Evolutionary conservation across 208 protist genomes (phyloP).

Genomic region (Herpetomonas tarakana): DNA sequence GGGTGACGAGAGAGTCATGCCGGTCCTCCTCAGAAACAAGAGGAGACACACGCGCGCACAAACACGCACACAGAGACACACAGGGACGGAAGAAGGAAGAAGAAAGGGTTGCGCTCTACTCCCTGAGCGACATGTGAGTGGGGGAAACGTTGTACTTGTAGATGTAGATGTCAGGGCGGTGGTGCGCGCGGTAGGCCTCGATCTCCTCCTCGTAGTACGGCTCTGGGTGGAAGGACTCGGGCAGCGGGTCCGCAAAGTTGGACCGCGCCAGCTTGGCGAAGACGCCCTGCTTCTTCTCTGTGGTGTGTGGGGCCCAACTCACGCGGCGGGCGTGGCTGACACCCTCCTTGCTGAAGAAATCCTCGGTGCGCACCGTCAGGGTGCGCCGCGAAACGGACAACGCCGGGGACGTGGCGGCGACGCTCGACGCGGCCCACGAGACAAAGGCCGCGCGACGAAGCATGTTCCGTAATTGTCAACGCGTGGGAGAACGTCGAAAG

Average conservation of each 20-base stretch:
- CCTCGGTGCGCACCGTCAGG: conserved; percentile 81
- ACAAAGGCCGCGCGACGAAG: background rate
- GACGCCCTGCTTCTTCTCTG: conserved; percentile 83
- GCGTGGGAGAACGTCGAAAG: too few species aligned
- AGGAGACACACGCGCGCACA: too few species aligned
- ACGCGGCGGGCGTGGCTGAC: conserved; percentile 87
- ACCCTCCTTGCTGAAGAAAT: conserved; percentile 90
- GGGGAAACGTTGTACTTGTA: conserved; percentile 88
- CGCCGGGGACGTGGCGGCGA: background rate
- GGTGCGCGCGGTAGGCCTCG: conserved; percentile 79
- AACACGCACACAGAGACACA: conserved; percentile 6
- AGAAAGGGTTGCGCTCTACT: conserved; percentile 19
- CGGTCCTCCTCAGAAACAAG: too few species aligned
- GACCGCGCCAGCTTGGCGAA: conserved; percentile 88
- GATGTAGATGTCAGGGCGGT: conserved; percentile 85
- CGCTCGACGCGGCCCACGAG: background rate
- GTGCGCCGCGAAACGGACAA: conserved; percentile 4
- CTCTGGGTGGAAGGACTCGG: conserved; percentile 64
- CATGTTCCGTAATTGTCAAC: background rate
- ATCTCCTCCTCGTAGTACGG: conserved; percentile 88
- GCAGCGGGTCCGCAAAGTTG: conserved; percentile 82
- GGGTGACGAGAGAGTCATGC: too few species aligned
- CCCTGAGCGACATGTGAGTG: conserved; percentile 80
- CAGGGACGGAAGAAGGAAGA: background rate
- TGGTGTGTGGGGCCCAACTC: conserved; percentile 88